Base-by-base conservation (phyloP, 2,329 filamentous ascomycete species). In the Fusarium anthophilum region DNA sequence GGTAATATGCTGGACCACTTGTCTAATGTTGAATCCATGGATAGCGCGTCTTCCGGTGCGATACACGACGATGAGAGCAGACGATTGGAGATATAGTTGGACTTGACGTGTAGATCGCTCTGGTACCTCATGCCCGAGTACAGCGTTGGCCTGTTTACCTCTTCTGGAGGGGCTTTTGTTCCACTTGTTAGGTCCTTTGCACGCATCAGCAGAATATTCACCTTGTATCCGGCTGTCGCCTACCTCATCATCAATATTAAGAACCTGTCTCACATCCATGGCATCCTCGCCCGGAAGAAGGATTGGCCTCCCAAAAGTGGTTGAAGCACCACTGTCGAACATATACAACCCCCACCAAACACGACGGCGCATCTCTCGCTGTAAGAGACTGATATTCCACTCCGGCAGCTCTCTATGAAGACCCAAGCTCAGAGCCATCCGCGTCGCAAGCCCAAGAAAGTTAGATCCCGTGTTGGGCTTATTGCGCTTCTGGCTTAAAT, bases 141-240 rank as follows among this genome's bases (percentile, higher is more conserved):
- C 9, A 35, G 12, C 2, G 48, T 53, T n/a, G 48, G 48, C n/a
- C n/a, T 15, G 13, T 26, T 20, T 8, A 8, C 30, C 17, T 53
- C 48, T 26, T 12, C 22, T 53, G 48, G 48, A 0, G 17, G 6
- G 13, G 35, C 8, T 15, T 53, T 24, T 15, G 30, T 53, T 15
- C 30, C 48, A 12, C 48, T 53, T 3, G 48, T 53, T 7, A 53
- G 48, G n/a, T 53, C 30, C 48, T 53, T 53, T 4, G 2, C n/a
- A 14, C 12, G 7, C 3, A 18, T 51, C 24, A 51, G 30, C 30
- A 20, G 2, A 20, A 14, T 2, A 4, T 35, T 7, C 3, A 24
- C 6, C 4, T 11, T 35, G 2, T 11, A 15, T 8, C n/a, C 18
- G 1, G 4, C 8, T 35, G 15, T 8, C 4, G 2, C 30, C 11